Evolutionary conservation across 257 asterid species (phyloP), one percentile per base, ranked within the genome.

Genomic region (Cruciata laevipes): DNA sequence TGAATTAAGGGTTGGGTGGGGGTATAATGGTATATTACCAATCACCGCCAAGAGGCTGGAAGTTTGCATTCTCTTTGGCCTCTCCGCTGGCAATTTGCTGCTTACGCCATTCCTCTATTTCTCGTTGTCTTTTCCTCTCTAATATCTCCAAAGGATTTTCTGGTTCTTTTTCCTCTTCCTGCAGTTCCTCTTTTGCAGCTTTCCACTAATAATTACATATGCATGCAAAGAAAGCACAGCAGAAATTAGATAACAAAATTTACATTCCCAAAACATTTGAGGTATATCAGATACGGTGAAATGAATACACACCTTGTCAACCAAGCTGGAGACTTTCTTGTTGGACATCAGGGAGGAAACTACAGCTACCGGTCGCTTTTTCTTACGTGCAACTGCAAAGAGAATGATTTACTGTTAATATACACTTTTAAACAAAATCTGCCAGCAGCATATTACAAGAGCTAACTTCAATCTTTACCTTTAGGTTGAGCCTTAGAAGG

Each of bases 11-110:
- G 62, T 10, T 3, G 14, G 5, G 14, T 11, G 20, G 44, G 17
- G 49, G 31, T n/a, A n/a, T n/a, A n/a, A 37, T 37, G 13, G 13
- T 7, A 37, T 24, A 25, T 7, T 90, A 94, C 99, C 99, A 94
- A 82, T 94, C 97, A 65, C 99, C 97, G 60, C 97, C 96, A 76
- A 94, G 78, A 0, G 99, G 99, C 87, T 87, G 99, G 79, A 94
- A 94, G 77, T 94, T 94, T 66, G 96, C 97, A 75, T 94, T 94
- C 42, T 83, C 93, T 75, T 79, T 88, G 52, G 99, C 96, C 80
- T 83, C 97, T 11, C 97, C 93, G 73, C 91, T 90, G 58, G 96
- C 95, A 63, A 94, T 86, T 78, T 88, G 99, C 62, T 87, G 85
- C 2, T 90, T 89, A 56, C 86, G 88, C 99, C 99, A 94, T 74